These are phyloP conservation scores for Verticillium dahliae DNA, from an alignment of 2,329 filamentous ascomycete species.

Conservation along the genomic window DNA sequence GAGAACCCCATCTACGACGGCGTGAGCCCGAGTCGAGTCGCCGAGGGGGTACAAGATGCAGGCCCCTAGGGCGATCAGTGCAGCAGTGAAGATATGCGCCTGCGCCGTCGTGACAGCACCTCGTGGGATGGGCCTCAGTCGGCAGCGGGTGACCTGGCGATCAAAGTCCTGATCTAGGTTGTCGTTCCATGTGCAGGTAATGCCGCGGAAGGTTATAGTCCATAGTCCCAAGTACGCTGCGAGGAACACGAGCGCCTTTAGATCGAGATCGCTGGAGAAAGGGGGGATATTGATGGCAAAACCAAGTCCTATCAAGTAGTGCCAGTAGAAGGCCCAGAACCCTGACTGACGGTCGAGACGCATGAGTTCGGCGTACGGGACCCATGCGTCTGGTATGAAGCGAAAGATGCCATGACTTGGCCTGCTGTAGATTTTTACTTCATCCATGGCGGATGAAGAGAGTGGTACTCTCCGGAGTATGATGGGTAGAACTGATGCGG, in stretches of 20 bases:
- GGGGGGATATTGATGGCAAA: conserved; percentile 1
- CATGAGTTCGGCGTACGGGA: conserved; percentile 2
- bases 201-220: conserved; percentile 2
- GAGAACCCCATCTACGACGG: conserved; percentile 17
- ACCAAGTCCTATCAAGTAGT: not conserved
- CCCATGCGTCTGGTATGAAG: conserved; percentile 1
- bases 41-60: conserved; percentile 16
- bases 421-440: conserved; percentile 1
- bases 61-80: conserved; percentile 17
- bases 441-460: not conserved
- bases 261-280: not conserved
- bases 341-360: not conserved
- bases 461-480: not conserved
- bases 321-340: conserved; percentile 3
- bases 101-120: conserved; percentile 20
- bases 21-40: conserved; percentile 17
- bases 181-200: conserved; percentile 23
- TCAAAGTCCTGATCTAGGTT: conserved; percentile 25
- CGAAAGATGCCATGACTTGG: not conserved
- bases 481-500: not conserved
- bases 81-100: conserved; percentile 21
- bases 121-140: conserved; percentile 23
- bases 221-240: not conserved
- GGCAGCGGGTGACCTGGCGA: conserved; percentile 19
- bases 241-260: not conserved